phyloP scores from a whole-genome alignment of 75 land plant species.

The Sequoiadendron giganteum region DNA sequence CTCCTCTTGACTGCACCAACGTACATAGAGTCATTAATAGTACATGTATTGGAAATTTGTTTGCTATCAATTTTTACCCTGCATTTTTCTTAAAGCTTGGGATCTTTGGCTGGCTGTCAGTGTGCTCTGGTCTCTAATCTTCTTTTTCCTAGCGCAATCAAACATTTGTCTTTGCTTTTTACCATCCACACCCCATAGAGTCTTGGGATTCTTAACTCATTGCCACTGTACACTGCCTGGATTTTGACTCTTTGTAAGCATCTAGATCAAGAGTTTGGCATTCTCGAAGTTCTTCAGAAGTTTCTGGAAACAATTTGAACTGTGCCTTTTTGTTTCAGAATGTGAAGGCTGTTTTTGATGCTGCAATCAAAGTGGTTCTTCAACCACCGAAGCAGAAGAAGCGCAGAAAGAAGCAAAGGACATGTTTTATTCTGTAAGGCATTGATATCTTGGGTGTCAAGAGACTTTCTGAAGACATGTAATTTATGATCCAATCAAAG shows the following conservation, averaged over 20 bases:
- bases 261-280: neutral
- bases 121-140: neutral
- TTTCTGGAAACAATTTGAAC: neutral
- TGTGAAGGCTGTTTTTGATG: slow-evolving; percentile 45
- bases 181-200: neutral
- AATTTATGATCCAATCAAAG: slow-evolving; percentile 4
- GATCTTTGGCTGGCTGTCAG: neutral
- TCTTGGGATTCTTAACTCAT: neutral
- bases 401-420: slow-evolving; percentile 22
- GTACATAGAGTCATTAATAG: neutral
- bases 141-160: neutral
- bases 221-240: neutral
- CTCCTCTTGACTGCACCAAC: neutral
- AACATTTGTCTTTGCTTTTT: neutral
- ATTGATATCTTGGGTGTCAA: neutral
- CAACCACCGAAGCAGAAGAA: slow-evolving; percentile 36
- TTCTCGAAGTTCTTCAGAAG: neutral
- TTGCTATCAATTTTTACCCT: neutral
- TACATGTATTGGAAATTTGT: neutral
- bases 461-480: neutral
- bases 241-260: neutral
- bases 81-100: neutral
- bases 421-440: slow-evolving; percentile 24
- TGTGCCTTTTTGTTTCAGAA: slow-evolving; percentile 22
- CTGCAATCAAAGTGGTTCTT: slow-evolving; percentile 37